These are phyloP conservation scores for Diversispora epigaea DNA, from an alignment of 192 early-diverging fungal genomes.

Conservation along the genomic window DNA sequence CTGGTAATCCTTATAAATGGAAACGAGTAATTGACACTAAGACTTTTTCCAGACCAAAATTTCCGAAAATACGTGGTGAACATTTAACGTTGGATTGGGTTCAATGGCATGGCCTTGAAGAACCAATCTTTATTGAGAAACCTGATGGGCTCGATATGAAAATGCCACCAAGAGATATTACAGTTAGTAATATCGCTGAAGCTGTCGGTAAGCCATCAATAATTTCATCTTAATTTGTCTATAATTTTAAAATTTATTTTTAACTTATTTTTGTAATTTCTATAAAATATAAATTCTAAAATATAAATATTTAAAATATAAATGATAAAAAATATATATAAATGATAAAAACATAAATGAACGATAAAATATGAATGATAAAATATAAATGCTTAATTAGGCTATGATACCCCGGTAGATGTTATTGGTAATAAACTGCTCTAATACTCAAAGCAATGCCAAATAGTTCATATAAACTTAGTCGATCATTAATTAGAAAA, in stretches of 20 bases:
- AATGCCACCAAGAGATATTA: constrained; percentile 66
- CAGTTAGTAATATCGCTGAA: constrained; percentile 61
- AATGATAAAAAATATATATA: neutral
- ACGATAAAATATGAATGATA: neutral
- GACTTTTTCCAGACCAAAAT: constrained; percentile 65
- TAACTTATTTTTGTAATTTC: neutral
- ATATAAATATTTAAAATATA: no score
- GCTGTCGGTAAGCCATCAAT: constrained; percentile 41
- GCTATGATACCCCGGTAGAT: constrained; percentile 71
- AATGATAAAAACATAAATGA: neutral
- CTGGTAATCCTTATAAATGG: constrained; percentile 81
- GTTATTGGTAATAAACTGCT: constrained; percentile 58
- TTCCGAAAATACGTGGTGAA: constrained; percentile 64
- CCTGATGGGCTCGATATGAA: constrained; percentile 75
- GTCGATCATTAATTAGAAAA: neutral
- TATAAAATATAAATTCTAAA: no score
- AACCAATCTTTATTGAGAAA: constrained; percentile 69
- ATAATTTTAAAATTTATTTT: neutral
- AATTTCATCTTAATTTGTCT: neutral
- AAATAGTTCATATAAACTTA: no score
- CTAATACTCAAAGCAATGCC: no score
- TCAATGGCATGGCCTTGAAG: constrained; percentile 58
- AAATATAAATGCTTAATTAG: constrained; percentile 26
- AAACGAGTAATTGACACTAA: constrained; percentile 69
- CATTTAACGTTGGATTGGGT: constrained; percentile 69